These are phyloP conservation scores for Saccharomycopsis synnaedendra DNA, from an alignment of 805 yeast species.

Conservation along the genomic window DNA sequence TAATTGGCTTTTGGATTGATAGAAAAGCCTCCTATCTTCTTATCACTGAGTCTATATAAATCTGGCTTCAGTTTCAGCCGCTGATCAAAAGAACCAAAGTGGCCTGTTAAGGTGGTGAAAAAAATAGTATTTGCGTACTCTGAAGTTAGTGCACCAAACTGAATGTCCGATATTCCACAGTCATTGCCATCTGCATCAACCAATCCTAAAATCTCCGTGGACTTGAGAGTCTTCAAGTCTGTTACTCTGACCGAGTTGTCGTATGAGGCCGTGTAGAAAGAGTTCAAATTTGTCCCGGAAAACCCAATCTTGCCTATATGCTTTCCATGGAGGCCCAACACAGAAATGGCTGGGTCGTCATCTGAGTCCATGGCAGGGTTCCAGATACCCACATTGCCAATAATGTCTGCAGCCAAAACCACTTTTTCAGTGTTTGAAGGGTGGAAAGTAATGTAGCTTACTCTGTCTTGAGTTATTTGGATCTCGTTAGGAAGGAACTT, in stretches of 20 bases:
- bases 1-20: conserved; percentile 57
- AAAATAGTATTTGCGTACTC: conserved; percentile 46
- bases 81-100: conserved; percentile 62
- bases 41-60: conserved; percentile 63
- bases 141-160: conserved; percentile 12
- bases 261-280: conserved; percentile 63
- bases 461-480: conserved; percentile 56
- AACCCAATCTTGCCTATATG: conserved; percentile 55
- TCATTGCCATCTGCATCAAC: conserved; percentile 42
- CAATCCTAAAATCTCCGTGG: conserved; percentile 49
- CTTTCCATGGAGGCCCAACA: conserved; percentile 66
- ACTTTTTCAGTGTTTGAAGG: conserved; percentile 54
- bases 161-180: conserved; percentile 65
- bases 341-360: conserved; percentile 40
- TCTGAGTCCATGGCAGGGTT: conserved; percentile 37
- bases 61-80: conserved; percentile 33
- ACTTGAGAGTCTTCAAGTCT: conserved; percentile 50
- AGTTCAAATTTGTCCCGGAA: conserved; percentile 36
- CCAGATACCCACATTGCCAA: conserved; percentile 87
- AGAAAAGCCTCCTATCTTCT: conserved; percentile 84
- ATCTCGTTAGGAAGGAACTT: conserved; percentile 59
- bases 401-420: conserved; percentile 78
- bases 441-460: conserved; percentile 67
- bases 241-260: conserved; percentile 77
- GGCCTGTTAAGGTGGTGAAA: conserved; percentile 72